These are phyloP conservation scores for Tolypocladium nubicola DNA, from an alignment of 2,329 filamentous ascomycete species.

Conservation along the genomic window DNA sequence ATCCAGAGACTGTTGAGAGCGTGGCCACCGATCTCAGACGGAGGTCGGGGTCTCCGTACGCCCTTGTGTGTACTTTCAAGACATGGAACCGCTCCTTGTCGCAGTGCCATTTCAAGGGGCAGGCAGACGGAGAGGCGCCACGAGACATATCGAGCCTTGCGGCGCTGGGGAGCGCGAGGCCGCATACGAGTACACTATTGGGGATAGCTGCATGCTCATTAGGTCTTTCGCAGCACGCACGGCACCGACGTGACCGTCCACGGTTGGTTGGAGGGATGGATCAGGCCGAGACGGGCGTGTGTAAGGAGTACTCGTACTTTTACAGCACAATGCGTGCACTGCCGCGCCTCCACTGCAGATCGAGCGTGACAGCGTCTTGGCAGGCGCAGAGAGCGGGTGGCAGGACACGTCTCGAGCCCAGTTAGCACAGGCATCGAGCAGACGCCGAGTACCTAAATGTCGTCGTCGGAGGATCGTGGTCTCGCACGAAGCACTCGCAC, in stretches of 20 bases:
- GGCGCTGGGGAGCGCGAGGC: neutral
- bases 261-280: neutral
- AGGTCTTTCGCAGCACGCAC: neutral
- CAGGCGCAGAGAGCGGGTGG: neutral
- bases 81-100: neutral
- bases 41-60: neutral
- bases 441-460: neutral
- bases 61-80: neutral
- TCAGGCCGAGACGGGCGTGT: neutral
- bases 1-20: neutral
- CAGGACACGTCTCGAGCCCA: neutral
- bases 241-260: neutral
- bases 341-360: neutral
- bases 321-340: neutral
- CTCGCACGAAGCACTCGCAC: neutral
- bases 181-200: neutral
- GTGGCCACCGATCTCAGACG: neutral
- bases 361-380: neutral
- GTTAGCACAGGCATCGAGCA: too few species aligned
- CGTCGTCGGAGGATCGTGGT: neutral
- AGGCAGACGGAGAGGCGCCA: neutral
- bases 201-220: neutral
- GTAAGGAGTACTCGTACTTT: too few species aligned
- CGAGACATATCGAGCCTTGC: neutral
- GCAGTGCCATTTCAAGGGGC: neutral